A percentile compares a stretch with the other conserved stretches of the same genome.
phyloP scores from a whole-genome alignment of 768 basidiomycete genomes.

The Sarcodon sp. region DNA sequence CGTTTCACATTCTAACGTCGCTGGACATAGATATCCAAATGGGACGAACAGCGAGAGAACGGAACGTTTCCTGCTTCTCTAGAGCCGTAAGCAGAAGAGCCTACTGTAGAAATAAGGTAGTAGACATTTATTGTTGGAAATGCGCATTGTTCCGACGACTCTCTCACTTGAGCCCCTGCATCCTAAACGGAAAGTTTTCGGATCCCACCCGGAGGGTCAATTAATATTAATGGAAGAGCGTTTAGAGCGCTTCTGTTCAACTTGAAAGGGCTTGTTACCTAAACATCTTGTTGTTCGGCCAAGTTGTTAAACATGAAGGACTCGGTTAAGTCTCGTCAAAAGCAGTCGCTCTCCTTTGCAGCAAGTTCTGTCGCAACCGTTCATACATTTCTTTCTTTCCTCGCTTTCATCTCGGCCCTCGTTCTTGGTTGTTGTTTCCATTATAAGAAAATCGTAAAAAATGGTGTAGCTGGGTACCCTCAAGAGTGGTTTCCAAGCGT shows the following conservation, averaged over 20 bases:
- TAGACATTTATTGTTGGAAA: too few relatives aligned
- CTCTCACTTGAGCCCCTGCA: too few relatives aligned
- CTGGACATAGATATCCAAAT: constrained; percentile 56
- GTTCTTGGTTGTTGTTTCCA: constrained; percentile 54
- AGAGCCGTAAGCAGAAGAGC: constrained; percentile 39
- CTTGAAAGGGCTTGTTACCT: too few relatives aligned
- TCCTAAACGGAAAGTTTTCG: too few relatives aligned
- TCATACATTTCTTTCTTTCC: constrained; percentile 54
- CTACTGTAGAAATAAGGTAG: too few relatives aligned
- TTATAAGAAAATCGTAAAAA: constrained; percentile 78
- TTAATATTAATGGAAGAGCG: too few relatives aligned
- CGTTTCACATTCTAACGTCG: constrained; percentile 2
- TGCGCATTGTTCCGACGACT: too few relatives aligned
- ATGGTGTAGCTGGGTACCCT: constrained; percentile 70
- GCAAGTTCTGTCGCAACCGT: constrained; percentile 28
- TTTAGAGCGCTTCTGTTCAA: too few relatives aligned
- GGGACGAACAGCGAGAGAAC: constrained; percentile 90
- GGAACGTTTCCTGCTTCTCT: constrained; percentile 89
- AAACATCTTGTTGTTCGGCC: constrained; percentile 80
- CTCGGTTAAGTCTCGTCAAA: not conserved
- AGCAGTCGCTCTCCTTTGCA: not conserved
- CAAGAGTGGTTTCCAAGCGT: constrained; percentile 90
- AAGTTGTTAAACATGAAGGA: constrained; percentile 38
- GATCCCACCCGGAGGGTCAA: too few relatives aligned
- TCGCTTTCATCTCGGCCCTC: constrained; percentile 57